Conservation (phyloP, 306 rosid genomes). For the Lathyrus tuberosus region DNA sequence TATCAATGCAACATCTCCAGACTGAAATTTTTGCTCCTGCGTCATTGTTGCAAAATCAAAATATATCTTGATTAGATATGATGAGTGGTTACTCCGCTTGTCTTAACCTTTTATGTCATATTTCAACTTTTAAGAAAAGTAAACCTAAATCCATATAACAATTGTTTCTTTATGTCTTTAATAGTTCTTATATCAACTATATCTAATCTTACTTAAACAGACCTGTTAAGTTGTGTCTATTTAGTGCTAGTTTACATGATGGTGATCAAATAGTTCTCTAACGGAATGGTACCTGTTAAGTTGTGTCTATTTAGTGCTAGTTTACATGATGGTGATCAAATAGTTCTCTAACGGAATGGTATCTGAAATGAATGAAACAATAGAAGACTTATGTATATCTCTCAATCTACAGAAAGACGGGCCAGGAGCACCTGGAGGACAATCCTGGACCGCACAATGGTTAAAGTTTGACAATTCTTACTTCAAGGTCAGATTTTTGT, state of each 20-base stretch:
- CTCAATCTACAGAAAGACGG: conserved; percentile 76
- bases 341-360: conserved; percentile 5
- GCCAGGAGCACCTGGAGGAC: conserved; percentile 99
- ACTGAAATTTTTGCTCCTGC: not conserved
- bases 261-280: conserved; percentile 14
- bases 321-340: conserved; percentile 8
- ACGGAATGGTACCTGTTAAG: not conserved
- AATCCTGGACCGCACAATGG: conserved; percentile 96
- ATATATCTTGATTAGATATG: conserved; percentile 4
- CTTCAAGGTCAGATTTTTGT: conserved; percentile 68
- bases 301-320: conserved; percentile 11
- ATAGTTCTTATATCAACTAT: conserved; percentile 2
- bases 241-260: conserved; percentile 7
- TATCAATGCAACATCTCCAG: not conserved
- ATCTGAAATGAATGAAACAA: conserved; percentile 9
- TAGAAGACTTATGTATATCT: conserved; percentile 38
- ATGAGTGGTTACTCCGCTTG: not conserved
- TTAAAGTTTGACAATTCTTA: conserved; percentile 95
- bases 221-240: conserved; percentile 13
- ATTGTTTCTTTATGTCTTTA: conserved; percentile 16
- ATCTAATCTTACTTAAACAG: conserved; percentile 9
- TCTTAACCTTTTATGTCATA: not conserved
- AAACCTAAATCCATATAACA: conserved; percentile 12
- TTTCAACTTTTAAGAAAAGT: not conserved
- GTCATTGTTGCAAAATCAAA: conserved; percentile 1